phyloP scores from a whole-genome alignment of 2,329 filamentous ascomycete species.

The Fusarium fujikuroi region DNA sequence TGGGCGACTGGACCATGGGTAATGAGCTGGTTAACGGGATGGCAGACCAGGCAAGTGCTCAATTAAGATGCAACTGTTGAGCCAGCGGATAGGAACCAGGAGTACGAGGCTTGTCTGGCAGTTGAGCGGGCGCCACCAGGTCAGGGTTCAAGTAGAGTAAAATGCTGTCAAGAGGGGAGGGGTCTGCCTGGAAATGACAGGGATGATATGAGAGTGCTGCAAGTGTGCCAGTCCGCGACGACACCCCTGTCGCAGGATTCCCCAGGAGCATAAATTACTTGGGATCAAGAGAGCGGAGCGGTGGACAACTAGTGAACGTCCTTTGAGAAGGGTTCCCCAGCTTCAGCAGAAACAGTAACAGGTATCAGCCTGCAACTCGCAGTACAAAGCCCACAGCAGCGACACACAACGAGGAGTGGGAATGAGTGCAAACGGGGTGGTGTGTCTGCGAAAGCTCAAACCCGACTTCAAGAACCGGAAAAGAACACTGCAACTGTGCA shows the following conservation, averaged over 20 bases:
- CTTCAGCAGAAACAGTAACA: neutral
- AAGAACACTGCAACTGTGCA: constrained; percentile 28
- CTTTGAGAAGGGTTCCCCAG: constrained; percentile 29
- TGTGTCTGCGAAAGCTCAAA: constrained; percentile 28
- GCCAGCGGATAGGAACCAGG: constrained; percentile 40
- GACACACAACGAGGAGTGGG: constrained; percentile 15
- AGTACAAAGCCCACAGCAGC: constrained; percentile 21
- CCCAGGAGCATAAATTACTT: constrained; percentile 39
- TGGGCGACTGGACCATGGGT: constrained; percentile 39
- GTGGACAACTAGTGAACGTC: constrained; percentile 37
- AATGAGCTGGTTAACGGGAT: constrained; percentile 47
- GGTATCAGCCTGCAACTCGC: constrained; percentile 32
- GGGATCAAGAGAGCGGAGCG: constrained; percentile 40
- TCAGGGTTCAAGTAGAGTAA: constrained; percentile 30
- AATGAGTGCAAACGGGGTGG: constrained; percentile 21
- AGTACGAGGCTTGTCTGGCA: constrained; percentile 42
- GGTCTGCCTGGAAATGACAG: constrained; percentile 32
- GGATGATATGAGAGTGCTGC: constrained; percentile 38
- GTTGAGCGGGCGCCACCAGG: constrained; percentile 34
- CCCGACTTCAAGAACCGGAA: constrained; percentile 29
- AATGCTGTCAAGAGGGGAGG: constrained; percentile 15
- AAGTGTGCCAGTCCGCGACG: constrained; percentile 33
- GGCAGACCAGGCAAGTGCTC: constrained; percentile 37
- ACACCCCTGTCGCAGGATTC: constrained; percentile 39
- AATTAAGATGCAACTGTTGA: constrained; percentile 29